phyloP scores from a whole-genome alignment of 2,329 filamentous ascomycete species.

The Epichloe gansuensis region DNA sequence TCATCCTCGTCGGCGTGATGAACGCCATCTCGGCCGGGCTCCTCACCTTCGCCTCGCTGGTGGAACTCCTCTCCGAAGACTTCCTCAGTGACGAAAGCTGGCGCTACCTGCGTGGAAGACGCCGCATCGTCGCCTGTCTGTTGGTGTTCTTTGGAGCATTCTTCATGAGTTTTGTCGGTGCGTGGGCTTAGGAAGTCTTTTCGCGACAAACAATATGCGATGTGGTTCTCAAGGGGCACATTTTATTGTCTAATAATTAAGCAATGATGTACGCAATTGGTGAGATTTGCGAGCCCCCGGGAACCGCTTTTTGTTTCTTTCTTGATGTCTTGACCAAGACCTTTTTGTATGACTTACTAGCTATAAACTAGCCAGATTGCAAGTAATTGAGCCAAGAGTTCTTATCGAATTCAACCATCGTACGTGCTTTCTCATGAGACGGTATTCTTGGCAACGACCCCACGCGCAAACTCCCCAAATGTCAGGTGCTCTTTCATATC shows the following conservation, averaged over 20 bases:
- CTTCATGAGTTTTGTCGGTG: constrained; percentile 50
- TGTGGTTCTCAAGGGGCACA: not conserved
- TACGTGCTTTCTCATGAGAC: constrained; percentile 20
- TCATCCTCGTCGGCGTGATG: constrained; percentile 61
- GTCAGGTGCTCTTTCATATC: constrained; percentile 53
- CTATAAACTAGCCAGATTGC: too few relatives aligned
- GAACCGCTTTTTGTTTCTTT: not conserved
- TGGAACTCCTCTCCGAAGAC: constrained; percentile 60
- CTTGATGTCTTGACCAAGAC: not conserved
- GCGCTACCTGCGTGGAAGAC: constrained; percentile 38
- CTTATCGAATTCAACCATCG: not conserved
- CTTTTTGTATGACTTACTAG: too few relatives aligned
- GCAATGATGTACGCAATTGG: not conserved
- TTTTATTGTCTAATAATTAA: not conserved
- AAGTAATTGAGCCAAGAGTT: too few relatives aligned
- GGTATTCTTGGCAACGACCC: constrained; percentile 47
- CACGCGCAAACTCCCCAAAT: constrained; percentile 64
- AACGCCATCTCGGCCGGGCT: constrained; percentile 61
- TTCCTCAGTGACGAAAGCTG: constrained; percentile 54
- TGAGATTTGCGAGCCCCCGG: not conserved
- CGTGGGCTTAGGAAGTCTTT: constrained; percentile 37
- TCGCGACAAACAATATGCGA: not conserved
- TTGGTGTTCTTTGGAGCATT: constrained; percentile 47
- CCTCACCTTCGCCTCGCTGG: constrained; percentile 57
- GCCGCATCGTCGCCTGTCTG: constrained; percentile 40